Base-by-base conservation (phyloP, 768 basidiomycete species). In the Astraeus odoratus region DNA sequence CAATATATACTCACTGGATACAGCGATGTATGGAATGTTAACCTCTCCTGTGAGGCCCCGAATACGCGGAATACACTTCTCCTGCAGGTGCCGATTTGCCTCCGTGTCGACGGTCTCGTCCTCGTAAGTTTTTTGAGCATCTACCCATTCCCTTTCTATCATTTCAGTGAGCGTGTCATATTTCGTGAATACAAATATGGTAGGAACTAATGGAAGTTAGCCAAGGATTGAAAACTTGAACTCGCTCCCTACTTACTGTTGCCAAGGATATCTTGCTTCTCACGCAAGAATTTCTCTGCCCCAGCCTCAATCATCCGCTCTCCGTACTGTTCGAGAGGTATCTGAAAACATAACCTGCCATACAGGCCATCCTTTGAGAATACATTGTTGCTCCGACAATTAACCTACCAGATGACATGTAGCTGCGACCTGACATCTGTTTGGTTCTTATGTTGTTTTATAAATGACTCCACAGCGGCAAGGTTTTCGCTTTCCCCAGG, bases 341-440 rank as follows among this genome's bases (percentile, higher is more conserved):
- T 37, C 8, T 44, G 23, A 23, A 44, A 16, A 3, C 43, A 44
- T 19, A 44, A 8, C 43, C 43, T 43, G n/a, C n/a, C n/a, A 31
- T 31, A 7, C n/a, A 31, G 3, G 30, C 10, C n/a, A n/a, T 31
- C 30, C n/a, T 10, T 31, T n/a, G 30, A 31, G 4, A 10, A 31
- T 31, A 13, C 30, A 3, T 31, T 13, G 3, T 16, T 2, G 3
- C 36, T 13, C 18, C 30, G 30, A 4, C 10, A n/a, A 10, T 7
- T 27, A 5, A 16, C 40, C 7, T 16, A 42, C 40, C 40, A 42
- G 20, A 42, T 5, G 6, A 26, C 40, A 15, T 42, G 40, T 15
- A 42, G 9, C 26, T 30, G 5, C 20, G 25, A 15, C 15, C 29
- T 42, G 26, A 42, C 7, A 30, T 4, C 40, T 5, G 1, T 3